Percentiles rank a stretch among this genome's conserved stretches.
phyloP scores from a whole-genome alignment of 768 basidiomycete species.

The Suillus subluteus region DNA sequence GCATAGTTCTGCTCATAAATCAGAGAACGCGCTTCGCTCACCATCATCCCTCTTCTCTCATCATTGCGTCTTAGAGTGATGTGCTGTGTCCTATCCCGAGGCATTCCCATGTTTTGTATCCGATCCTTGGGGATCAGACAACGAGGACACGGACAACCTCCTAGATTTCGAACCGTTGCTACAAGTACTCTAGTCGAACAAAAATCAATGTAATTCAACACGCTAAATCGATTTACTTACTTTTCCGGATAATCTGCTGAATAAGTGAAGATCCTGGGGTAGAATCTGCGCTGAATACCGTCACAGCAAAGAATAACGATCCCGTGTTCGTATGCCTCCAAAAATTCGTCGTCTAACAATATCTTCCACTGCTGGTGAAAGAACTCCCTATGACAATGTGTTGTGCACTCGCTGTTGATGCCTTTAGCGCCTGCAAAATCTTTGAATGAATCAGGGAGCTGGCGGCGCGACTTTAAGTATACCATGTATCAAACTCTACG shows the following conservation, averaged over 20 bases:
- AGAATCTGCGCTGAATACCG: constrained; percentile 20
- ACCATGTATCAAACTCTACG: neutral
- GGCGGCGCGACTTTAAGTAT: too few species aligned
- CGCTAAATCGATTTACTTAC: constrained; percentile 17
- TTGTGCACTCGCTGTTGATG: neutral
- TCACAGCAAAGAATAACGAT: constrained; percentile 22
- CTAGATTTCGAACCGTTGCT: constrained; percentile 25
- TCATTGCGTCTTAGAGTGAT: constrained; percentile 1
- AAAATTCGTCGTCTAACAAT: constrained; percentile 25
- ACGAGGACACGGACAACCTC: constrained; percentile 32
- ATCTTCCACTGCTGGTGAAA: constrained; percentile 16
- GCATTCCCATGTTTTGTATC: constrained; percentile 14
- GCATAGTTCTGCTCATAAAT: neutral
- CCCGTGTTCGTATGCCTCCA: constrained; percentile 23
- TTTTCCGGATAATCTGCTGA: constrained; percentile 33
- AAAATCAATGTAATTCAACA: neutral
- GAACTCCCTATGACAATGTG: constrained; percentile 22
- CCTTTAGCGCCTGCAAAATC: neutral
- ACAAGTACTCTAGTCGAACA: constrained; percentile 22
- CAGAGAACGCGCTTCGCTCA: neutral
- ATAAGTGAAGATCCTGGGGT: constrained; percentile 26
- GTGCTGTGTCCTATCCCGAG: too few species aligned
- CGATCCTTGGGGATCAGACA: constrained; percentile 22
- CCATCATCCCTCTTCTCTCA: neutral
- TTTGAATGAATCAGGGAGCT: neutral